Evolutionary conservation across 1,139 yeast species (phyloP).

Genomic region (Lodderomyces pseudojiufengensis): DNA sequence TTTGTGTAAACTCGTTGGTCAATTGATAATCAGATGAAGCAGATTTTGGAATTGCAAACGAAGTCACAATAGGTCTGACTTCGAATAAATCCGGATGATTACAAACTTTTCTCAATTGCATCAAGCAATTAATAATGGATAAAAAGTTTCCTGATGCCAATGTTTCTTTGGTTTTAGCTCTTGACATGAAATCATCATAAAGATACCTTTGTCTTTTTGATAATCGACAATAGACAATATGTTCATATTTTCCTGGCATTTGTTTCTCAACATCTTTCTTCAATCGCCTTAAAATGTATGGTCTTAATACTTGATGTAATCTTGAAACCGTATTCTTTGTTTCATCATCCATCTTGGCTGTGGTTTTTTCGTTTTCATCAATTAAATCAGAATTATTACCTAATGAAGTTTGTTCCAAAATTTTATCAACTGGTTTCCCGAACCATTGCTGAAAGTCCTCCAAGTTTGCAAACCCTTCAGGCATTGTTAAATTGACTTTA

Average conservation of each 20-base stretch:
- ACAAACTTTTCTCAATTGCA: conserved; percentile 97
- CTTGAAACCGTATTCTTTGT: conserved; percentile 83
- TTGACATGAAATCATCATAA: conserved; percentile 95
- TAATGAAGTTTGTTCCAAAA: conserved; percentile 68
- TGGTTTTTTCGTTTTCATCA: conserved; percentile 39
- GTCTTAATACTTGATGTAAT: conserved; percentile 89
- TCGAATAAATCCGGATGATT: conserved; percentile 97
- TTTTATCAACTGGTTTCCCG: conserved; percentile 90
- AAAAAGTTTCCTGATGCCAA: conserved; percentile 91
- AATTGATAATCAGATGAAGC: conserved; percentile 51
- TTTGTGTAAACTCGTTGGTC: conserved; percentile 42
- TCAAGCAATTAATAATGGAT: conserved; percentile 92
- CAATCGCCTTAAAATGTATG: conserved; percentile 83
- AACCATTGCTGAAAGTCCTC: conserved; percentile 98
- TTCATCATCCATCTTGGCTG: conserved; percentile 52
- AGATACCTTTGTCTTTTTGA: conserved; percentile 89
- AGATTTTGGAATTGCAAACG: conserved; percentile 70
- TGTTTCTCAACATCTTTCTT: conserved; percentile 97
- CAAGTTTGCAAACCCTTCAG: conserved; percentile 93
- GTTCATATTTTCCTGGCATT: conserved; percentile 98
- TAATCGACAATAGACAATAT: conserved; percentile 83
- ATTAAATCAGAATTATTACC: conserved; percentile 50
- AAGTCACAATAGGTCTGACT: conserved; percentile 90
- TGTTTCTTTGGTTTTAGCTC: conserved; percentile 93
- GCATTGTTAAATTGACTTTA: conserved; percentile 67